Base-by-base conservation (phyloP, 2,329 filamentous ascomycete species). In the Diplodia corticola region DNA sequence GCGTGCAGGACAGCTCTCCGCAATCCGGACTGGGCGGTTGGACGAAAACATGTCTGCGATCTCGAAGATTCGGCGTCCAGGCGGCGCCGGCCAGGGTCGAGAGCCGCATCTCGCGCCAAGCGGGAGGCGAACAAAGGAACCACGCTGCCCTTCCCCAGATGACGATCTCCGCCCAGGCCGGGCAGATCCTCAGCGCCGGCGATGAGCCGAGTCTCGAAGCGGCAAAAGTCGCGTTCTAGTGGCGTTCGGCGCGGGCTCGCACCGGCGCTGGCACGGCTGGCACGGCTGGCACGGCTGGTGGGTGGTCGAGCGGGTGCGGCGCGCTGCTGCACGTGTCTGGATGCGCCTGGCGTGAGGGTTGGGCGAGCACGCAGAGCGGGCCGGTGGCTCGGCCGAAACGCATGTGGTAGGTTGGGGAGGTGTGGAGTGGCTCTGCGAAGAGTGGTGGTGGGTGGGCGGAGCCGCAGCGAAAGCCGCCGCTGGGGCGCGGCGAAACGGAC, bases 51-150 rank as follows among this genome's bases (percentile, higher is more conserved):
- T 22, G 17, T 13, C 26, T 44, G n/a, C 15, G 57, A 61, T 61
- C 54, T 59, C 57, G 57, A 61, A 61, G n/a, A 22, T 61, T 61
- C 57, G 57, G 57, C 55, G 22, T 60, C 55, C 55, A 46, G 40
- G 49, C 61, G 26, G 55, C 50, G 44, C 55, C 50, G 35, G 63
- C 40, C 50, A 55, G 50, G 60, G 63, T 24, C 44, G 26, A 61
- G 57, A 61, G 57, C 57, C 57, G 57, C 57, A 61, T 61, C 57
- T 49, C 40, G 57, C 26, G 57, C 57, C 44, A 61, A 61, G 57
- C 44, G 57, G 57, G 26, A 61, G 57, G 57, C 57, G 44, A 37
- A 48, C 57, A 61, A 61, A 61, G 57, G 44, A n/a, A 61, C 57
- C 44, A 17, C 40, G 24, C 33, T 48, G 37, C 37, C 49, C 49